Evolutionary conservation across 257 asterid genomes (phyloP), one percentile per base, ranked within the genome.

Genomic region (Buddleja alternifolia): DNA sequence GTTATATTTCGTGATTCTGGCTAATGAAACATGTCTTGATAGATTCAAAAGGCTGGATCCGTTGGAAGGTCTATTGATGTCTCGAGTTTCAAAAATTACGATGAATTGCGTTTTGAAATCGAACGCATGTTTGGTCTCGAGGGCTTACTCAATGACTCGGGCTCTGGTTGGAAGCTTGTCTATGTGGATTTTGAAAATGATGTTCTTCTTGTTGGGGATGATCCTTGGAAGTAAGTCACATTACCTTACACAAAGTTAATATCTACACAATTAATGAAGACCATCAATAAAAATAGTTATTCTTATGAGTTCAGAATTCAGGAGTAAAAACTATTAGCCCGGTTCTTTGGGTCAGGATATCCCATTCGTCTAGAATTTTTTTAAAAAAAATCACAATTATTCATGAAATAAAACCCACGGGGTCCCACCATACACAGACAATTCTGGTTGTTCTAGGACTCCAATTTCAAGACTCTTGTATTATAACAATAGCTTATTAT

Each of bases 1-100:
- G 46, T 46, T 41, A 53, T 14, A 20, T 4, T 10, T 42, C 54
- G 44, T 36, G 41, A 63, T 15, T 16, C 39, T 19, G 21, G 17
- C 6, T 60, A 34, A 67, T 76, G 63, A 60, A 23, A 37, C 8
- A 2, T 14, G 24, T 53, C 0, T 46, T 15, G 60, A 61, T 80
- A 89, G 98, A 92, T 92, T 54, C 98, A 92, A 64, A 92, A 88
- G 79, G 86, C 92, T 0, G 98, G 98, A 69, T 89, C 98, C 0
- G 98, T 92, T 21, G 97, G 96, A 75, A 87, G 98, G 77, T 92
- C 98, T n/a, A 89, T 89, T 8, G 97, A 87, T 55, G 97, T 89
- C 19, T 92, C 97, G 0, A 72, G 89, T 63, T 89, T 89, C 77
- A 86, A 80, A 70, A 84, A 78, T 8, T 92, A 92, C 63, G 88